Conservation (phyloP, 805 yeast genomes). For the Dipodascopsis uninucleata region DNA sequence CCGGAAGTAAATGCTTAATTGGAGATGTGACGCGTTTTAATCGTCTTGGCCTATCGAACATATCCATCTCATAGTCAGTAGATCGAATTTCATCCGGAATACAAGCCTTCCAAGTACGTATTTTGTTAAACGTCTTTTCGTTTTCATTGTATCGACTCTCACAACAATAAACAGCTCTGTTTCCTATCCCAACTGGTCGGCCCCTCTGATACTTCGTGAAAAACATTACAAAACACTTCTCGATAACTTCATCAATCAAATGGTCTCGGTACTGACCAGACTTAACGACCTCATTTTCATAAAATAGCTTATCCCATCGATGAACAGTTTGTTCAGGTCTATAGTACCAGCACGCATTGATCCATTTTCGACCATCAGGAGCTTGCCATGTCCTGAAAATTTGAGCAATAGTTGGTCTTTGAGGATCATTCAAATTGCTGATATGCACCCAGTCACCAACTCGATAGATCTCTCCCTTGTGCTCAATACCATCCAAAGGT, state of each 20-base stretch:
- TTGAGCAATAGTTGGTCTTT: slow-evolving; percentile 90
- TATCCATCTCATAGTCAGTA: slow-evolving; percentile 45
- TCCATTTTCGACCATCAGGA: slow-evolving; percentile 74
- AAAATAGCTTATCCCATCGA: slow-evolving; percentile 80
- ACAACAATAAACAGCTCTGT: slow-evolving; percentile 77
- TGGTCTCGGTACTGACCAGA: slow-evolving; percentile 97
- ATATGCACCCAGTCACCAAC: slow-evolving; percentile 96
- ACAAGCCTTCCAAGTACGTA: slow-evolving; percentile 98
- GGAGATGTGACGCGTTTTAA: slow-evolving; percentile 79
- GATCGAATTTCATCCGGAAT: slow-evolving; percentile 94
- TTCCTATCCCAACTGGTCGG: slow-evolving; percentile 73
- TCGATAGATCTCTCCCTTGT: slow-evolving; percentile 65
- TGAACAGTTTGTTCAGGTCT: slow-evolving; percentile 98
- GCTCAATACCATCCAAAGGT: slow-evolving; percentile 74
- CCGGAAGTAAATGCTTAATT: slow-evolving; percentile 68
- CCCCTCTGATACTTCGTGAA: slow-evolving; percentile 94
- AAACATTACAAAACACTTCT: slow-evolving; percentile 91
- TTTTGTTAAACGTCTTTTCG: slow-evolving; percentile 86
- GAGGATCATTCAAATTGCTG: slow-evolving; percentile 79
- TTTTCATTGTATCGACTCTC: slow-evolving; percentile 91
- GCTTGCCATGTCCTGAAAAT: slow-evolving; percentile 86
- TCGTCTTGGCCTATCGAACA: slow-evolving; percentile 75
- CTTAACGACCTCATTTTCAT: slow-evolving; percentile 92
- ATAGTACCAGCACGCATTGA: slow-evolving; percentile 96
- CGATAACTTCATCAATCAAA: slow-evolving; percentile 78